phyloP scores from a whole-genome alignment of 2,329 filamentous ascomycete species.

The Alternaria atra region DNA sequence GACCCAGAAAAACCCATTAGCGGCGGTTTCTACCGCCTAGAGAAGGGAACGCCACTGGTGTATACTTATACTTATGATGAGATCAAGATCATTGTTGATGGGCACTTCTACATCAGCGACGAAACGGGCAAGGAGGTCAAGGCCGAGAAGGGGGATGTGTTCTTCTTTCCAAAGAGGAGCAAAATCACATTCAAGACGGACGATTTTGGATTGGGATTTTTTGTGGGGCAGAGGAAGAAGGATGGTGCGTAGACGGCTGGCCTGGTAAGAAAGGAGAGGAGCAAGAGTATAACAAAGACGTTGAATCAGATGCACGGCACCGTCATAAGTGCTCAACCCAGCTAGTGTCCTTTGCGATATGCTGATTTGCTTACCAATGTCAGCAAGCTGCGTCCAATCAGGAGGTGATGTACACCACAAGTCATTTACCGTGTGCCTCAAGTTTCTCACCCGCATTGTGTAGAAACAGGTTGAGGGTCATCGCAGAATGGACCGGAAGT shows the following conservation, averaged over 20 bases:
- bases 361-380: not conserved
- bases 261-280: not conserved
- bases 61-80: slow-evolving; percentile 77
- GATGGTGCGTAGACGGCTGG: slow-evolving; percentile 21
- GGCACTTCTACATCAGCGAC: slow-evolving; percentile 70
- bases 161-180: slow-evolving; percentile 72
- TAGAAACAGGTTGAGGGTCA: not conserved
- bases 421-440: not conserved
- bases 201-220: slow-evolving; percentile 70
- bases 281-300: not conserved
- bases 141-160: slow-evolving; percentile 70
- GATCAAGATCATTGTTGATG: slow-evolving; percentile 78
- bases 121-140: slow-evolving; percentile 68
- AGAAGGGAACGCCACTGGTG: slow-evolving; percentile 72
- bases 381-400: not conserved
- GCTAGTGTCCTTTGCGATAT: no score
- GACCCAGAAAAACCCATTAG: slow-evolving; percentile 68
- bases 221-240: slow-evolving; percentile 52
- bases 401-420: not conserved
- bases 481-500: not conserved
- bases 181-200: slow-evolving; percentile 73
- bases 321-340: not conserved
- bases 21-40: slow-evolving; percentile 71
- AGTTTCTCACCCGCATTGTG: not conserved
- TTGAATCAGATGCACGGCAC: not conserved